A percentile compares a stretch with the other conserved stretches of the same genome.
Evolutionary conservation across 352 stramenopile genomes (phyloP).

Genomic region (Phytopythium ostracodes): DNA sequence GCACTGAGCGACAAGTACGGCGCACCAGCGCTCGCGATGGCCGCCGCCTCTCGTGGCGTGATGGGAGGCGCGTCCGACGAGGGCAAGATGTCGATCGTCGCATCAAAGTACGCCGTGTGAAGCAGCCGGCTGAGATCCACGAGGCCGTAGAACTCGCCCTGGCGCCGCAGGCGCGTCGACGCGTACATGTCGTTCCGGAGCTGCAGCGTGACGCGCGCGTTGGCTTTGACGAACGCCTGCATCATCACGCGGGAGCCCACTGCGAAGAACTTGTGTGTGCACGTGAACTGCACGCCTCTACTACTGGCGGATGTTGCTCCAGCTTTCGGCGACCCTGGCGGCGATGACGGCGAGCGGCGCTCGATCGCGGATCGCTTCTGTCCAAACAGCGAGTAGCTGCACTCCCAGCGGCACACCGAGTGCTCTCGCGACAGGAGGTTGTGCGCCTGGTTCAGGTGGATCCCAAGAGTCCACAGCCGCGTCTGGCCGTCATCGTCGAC

Average conservation of each 20-base stretch:
- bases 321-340: background rate
- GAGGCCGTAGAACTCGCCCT: constrained; percentile 45
- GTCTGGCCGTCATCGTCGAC: background rate
- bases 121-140: constrained; percentile 35
- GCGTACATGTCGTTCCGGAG: constrained; percentile 75
- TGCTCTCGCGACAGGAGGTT: constrained; percentile 54
- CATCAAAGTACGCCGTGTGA: constrained; percentile 28
- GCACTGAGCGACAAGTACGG: constrained; percentile 53
- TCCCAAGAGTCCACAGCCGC: constrained; percentile 43
- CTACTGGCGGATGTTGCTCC: constrained; percentile 1
- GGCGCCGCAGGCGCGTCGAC: constrained; percentile 38
- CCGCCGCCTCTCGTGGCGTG: constrained; percentile 50
- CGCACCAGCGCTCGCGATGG: constrained; percentile 21
- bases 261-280: constrained; percentile 63
- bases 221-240: constrained; percentile 26
- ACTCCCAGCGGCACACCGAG: constrained; percentile 65
- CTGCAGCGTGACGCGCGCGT: constrained; percentile 30
- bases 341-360: constrained; percentile 9
- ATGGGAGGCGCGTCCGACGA: constrained; percentile 25
- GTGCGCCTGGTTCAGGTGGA: constrained; percentile 61
- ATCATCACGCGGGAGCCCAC: constrained; percentile 25
- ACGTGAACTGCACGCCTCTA: constrained; percentile 45
- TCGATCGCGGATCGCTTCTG: constrained; percentile 63
- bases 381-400: constrained; percentile 53
- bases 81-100: constrained; percentile 44